Evolutionary conservation across 306 rosid genomes (phyloP).

Genomic region (Cucurbita moschata): DNA sequence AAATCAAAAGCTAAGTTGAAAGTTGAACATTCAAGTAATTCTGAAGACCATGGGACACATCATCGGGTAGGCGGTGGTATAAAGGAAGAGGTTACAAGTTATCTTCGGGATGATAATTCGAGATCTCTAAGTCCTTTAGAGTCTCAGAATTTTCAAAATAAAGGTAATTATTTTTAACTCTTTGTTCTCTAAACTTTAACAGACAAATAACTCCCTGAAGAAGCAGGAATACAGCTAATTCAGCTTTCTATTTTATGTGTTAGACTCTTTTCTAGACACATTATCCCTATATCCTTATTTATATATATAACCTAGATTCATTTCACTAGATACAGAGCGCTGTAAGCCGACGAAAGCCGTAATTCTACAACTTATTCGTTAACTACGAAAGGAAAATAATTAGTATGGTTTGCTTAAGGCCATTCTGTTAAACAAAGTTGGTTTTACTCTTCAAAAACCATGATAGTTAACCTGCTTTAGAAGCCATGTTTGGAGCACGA

Average conservation of each 20-base stretch:
- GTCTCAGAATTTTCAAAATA: slow-evolving; percentile 22
- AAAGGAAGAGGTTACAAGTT: slow-evolving; percentile 15
- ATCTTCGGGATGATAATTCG: slow-evolving; percentile 27
- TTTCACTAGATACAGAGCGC: neutral
- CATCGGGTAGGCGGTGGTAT: slow-evolving; percentile 4
- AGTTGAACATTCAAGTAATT: slow-evolving; percentile 13
- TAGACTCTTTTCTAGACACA: neutral
- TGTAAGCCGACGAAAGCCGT: neutral
- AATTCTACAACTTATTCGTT: neutral
- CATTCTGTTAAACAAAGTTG: neutral
- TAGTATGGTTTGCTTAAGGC: neutral
- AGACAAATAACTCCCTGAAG: neutral
- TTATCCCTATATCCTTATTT: neutral
- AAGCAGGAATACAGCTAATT: neutral
- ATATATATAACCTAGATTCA: neutral
- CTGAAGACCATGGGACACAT: slow-evolving; percentile 16
- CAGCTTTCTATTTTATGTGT: neutral
- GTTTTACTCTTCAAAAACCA: neutral
- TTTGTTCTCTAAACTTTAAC: neutral
- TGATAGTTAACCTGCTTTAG: neutral
- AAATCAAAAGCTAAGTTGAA: slow-evolving; percentile 17
- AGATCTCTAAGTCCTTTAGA: slow-evolving; percentile 28
- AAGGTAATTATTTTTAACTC: slow-evolving; percentile 28
- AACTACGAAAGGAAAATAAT: neutral
- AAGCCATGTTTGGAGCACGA: neutral